Conservation (phyloP, 768 basidiomycete species). For the Pleurotus sapidus region DNA sequence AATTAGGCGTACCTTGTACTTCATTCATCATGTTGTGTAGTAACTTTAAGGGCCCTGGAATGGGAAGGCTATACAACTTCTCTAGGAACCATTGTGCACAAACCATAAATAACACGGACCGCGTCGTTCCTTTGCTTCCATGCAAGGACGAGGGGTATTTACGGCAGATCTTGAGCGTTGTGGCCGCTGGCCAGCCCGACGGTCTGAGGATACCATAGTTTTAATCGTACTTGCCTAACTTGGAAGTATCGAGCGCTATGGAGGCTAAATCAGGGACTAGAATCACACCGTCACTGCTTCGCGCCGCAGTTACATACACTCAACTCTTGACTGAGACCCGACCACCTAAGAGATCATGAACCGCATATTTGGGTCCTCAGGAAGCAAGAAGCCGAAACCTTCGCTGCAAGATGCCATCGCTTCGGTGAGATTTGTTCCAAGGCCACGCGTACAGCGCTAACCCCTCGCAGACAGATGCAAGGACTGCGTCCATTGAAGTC, state of each 20-base stretch:
- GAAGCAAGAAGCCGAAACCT: slow-evolving; percentile 81
- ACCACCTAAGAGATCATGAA: slow-evolving; percentile 51
- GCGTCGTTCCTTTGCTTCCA: background rate
- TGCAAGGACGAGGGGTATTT: background rate
- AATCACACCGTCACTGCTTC: background rate
- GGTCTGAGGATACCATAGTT: background rate
- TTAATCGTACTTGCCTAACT: slow-evolving; percentile 3
- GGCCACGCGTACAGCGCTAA: slow-evolving; percentile 4
- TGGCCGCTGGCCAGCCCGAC: background rate
- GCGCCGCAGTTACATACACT: background rate
- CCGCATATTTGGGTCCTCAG: slow-evolving; percentile 76
- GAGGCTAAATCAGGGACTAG: slow-evolving; percentile 3
- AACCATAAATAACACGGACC: no score
- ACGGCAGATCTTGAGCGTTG: no score
- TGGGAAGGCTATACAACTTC: background rate
- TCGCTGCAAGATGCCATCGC: slow-evolving; percentile 90
- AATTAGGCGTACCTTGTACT: slow-evolving; percentile 1
- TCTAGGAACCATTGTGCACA: background rate
- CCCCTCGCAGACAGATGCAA: slow-evolving; percentile 70
- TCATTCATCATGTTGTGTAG: slow-evolving; percentile 3
- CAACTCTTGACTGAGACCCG: background rate
- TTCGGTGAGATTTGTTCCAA: slow-evolving; percentile 53
- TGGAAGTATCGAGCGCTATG: slow-evolving; percentile 6
- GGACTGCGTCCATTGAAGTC: slow-evolving; percentile 88
- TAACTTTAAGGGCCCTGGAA: slow-evolving; percentile 2